Percentiles rank a stretch among this genome's conserved stretches.
Conservation (phyloP, 2,329 filamentous ascomycete species). For the Rutstroemia sp. region DNA sequence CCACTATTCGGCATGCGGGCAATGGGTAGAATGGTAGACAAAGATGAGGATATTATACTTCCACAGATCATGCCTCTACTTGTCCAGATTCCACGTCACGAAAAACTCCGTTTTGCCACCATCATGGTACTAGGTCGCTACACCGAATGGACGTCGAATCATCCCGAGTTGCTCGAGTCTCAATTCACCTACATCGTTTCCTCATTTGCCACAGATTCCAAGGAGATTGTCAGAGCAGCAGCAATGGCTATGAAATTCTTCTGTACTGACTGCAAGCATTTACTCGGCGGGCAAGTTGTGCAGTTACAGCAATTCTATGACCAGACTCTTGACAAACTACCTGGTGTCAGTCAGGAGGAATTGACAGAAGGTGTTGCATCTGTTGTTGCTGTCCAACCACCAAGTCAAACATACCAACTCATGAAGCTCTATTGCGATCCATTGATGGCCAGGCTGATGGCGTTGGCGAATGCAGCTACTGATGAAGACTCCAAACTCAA, state of each 20-base stretch:
- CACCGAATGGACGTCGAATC: slow-evolving; percentile 94
- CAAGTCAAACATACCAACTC: slow-evolving; percentile 71
- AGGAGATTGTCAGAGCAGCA: slow-evolving; percentile 84
- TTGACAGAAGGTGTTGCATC: slow-evolving; percentile 92
- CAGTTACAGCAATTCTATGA: slow-evolving; percentile 92
- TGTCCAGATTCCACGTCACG: slow-evolving; percentile 88
- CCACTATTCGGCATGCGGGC: slow-evolving; percentile 92
- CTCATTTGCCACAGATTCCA: slow-evolving; percentile 81
- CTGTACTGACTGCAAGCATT: slow-evolving; percentile 85
- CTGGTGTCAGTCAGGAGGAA: slow-evolving; percentile 84
- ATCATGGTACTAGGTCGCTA: slow-evolving; percentile 97
- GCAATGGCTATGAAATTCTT: slow-evolving; percentile 96
- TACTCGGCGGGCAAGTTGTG: slow-evolving; percentile 74
- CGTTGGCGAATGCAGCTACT: slow-evolving; percentile 76
- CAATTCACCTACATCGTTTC: slow-evolving; percentile 95
- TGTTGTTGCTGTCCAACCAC: slow-evolving; percentile 80
- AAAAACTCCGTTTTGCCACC: slow-evolving; percentile 96
- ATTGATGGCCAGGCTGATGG: slow-evolving; percentile 76
- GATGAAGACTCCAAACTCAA: slow-evolving; percentile 78
- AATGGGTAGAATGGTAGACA: slow-evolving; percentile 92
- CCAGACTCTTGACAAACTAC: slow-evolving; percentile 78
- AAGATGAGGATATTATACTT: slow-evolving; percentile 78
- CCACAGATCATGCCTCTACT: slow-evolving; percentile 89
- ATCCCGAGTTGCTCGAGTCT: slow-evolving; percentile 83
- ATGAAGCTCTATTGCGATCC: slow-evolving; percentile 93